These are phyloP conservation scores for Magnolia officinalis DNA, from an alignment of 164 flowering plant genomes.

Conservation along the genomic window DNA sequence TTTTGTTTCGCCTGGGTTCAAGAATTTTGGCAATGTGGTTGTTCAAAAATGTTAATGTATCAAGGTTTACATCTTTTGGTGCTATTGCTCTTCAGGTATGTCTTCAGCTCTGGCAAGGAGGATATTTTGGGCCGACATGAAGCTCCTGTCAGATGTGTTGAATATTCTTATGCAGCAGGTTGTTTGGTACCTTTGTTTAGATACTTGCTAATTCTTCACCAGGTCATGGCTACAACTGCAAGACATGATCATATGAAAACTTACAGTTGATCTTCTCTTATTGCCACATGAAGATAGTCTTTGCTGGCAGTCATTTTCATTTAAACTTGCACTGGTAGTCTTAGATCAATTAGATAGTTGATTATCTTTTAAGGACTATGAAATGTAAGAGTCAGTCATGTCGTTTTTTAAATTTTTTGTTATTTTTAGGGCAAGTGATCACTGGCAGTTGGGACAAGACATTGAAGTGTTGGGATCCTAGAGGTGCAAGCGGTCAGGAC, in stretches of 20 bases:
- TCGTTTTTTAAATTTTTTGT: background rate
- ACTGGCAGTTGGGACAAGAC: constrained; percentile 99
- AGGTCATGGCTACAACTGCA: no score
- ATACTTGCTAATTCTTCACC: background rate
- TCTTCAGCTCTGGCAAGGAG: constrained; percentile 76
- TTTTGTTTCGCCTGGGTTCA: no score
- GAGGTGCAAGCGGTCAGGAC: constrained; percentile 97
- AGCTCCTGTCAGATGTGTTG: constrained; percentile 92
- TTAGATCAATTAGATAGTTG: no score
- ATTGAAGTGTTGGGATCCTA: constrained; percentile 98
- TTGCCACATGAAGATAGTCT: no score
- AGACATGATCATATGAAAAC: no score
- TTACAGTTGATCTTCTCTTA: no score
- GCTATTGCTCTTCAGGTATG: constrained; percentile 50
- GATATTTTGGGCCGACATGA: constrained; percentile 91
- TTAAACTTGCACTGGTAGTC: no score
- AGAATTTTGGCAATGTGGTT: background rate
- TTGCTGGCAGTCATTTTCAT: no score
- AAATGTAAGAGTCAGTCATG: no score
- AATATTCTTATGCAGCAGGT: constrained; percentile 96
- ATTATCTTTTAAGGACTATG: no score
- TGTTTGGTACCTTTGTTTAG: background rate
- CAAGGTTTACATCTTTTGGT: constrained; percentile 5
- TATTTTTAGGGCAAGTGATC: constrained; percentile 76
- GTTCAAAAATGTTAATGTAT: background rate